Base-by-base conservation (phyloP, 2,329 filamentous ascomycete genomes). In the Hymenotorrendiella dingleyae region DNA sequence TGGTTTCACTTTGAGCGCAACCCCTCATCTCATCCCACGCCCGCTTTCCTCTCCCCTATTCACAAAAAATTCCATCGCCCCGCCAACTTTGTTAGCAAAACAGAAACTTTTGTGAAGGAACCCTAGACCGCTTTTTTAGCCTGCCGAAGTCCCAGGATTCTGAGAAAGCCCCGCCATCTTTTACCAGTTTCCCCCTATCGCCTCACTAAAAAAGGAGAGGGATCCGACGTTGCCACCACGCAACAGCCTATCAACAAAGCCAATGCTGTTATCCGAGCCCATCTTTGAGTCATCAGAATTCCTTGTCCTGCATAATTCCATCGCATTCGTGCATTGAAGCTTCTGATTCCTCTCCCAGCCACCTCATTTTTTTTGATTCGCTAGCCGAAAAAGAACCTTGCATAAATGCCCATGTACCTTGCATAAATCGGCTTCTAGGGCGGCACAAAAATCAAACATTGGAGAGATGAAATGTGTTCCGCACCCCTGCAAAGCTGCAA, bases 401-500 rank as follows among this genome's bases (percentile, higher is more conserved):
- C 14, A 8, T n/a, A 12, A n/a, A 7, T 14, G 21, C 12, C 24
- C 27, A 23, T 23, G 45, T 44, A 41, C 41, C 41, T 42, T 47
- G 45, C 41, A 47, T 43, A 22, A 19, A 40, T 34, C 32, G 24
- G 12, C 12, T 22, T 24, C 20, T 16, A 32, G 17, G 24, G 10
- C 36, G 27, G 21, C 19, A 5, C n/a, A 17, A 14, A 23, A 27
- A 28, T 24, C n/a, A n/a, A n/a, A n/a, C n/a, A n/a, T n/a, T n/a
- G n/a, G n/a, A n/a, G n/a, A n/a, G n/a, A n/a, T n/a, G n/a, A n/a
- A n/a, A n/a, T n/a, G n/a, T n/a, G n/a, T n/a, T n/a, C n/a, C n/a
- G n/a, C n/a, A n/a, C n/a, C n/a, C n/a, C 24, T 45, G 27, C 19
- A 4, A 23, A 30, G 37, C 37, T 56, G 54, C 54, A 56, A 36